Evolutionary conservation across 441 rosid species (phyloP).

Genomic region (Pelargonium australe): DNA sequence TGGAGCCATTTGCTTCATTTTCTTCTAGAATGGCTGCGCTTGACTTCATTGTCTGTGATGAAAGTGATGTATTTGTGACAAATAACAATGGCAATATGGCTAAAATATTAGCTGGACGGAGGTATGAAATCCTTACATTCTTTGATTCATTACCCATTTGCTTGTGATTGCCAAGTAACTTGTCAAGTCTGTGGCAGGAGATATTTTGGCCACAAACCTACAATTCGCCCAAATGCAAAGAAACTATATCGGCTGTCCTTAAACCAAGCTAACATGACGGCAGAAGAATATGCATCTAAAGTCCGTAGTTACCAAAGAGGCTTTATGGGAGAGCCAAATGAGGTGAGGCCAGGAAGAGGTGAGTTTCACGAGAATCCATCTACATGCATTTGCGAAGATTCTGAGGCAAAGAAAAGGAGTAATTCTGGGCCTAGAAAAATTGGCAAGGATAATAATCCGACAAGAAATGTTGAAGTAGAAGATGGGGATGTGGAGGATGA

Average conservation of each 20-base stretch:
- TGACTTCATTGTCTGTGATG: constrained; percentile 90
- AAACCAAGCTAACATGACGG: constrained; percentile 53
- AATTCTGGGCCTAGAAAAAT: constrained; percentile 35
- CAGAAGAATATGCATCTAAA: constrained; percentile 80
- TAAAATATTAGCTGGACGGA: constrained; percentile 82
- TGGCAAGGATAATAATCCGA: constrained; percentile 36
- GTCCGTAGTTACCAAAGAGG: constrained; percentile 73
- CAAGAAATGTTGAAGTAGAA: constrained; percentile 36
- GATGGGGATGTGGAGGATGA: constrained; percentile 40
- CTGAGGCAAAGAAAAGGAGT: constrained; percentile 32
- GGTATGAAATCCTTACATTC: constrained; percentile 32
- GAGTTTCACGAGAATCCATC: constrained; percentile 97
- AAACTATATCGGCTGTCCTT: constrained; percentile 67
- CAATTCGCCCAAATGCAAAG: constrained; percentile 89
- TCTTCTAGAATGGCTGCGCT: constrained; percentile 99
- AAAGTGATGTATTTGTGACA: constrained; percentile 91
- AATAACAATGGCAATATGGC: constrained; percentile 99
- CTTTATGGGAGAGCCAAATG: constrained; percentile 96
- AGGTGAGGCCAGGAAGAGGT: constrained; percentile 87
- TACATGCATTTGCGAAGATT: constrained; percentile 66
- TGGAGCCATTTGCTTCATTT: constrained; percentile 57
- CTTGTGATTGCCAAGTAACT: constrained; percentile 21
- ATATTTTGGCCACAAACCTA: constrained; percentile 92
- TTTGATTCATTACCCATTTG: constrained; percentile 1
- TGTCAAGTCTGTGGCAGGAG: constrained; percentile 43